Percentiles rank a stretch among this genome's conserved stretches.
These are phyloP conservation scores for Crithidia sp. DNA, from an alignment of 208 protist species.

Conservation along the genomic window DNA sequence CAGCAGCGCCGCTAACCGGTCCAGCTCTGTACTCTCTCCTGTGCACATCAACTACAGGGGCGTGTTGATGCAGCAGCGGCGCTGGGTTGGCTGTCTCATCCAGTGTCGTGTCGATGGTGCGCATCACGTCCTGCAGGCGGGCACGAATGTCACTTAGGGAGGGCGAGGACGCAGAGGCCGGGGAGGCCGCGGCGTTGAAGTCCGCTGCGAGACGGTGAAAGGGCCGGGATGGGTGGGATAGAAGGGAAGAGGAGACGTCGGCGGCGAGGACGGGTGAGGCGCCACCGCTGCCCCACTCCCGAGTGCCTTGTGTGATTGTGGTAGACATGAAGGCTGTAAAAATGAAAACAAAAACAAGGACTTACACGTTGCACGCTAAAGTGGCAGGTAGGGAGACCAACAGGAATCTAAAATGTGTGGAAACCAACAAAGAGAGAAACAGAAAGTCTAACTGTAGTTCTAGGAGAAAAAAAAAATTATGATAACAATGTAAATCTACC, in stretches of 20 bases:
- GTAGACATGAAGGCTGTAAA: neutral
- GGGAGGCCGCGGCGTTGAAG: constrained; percentile 2
- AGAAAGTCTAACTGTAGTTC: neutral
- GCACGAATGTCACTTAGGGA: constrained; percentile 40
- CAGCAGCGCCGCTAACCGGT: too few relatives aligned
- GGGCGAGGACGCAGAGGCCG: constrained; percentile 10
- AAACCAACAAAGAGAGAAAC: too few relatives aligned
- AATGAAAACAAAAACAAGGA: too few relatives aligned
- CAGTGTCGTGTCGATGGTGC: constrained; percentile 51
- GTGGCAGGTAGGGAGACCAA: too few relatives aligned
- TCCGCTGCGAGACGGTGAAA: neutral
- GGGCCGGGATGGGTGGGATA: neutral
- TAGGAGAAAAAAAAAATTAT: neutral
- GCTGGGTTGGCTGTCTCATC: neutral
- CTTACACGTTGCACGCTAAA: too few relatives aligned
- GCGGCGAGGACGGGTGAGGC: neutral
- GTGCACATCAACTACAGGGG: too few relatives aligned
- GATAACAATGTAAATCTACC: too few relatives aligned
- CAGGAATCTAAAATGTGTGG: too few relatives aligned
- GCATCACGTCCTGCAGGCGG: constrained; percentile 54
- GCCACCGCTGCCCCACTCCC: neutral
- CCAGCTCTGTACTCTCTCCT: too few relatives aligned
- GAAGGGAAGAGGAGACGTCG: neutral
- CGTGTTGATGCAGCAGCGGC: neutral
- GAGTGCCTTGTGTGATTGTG: neutral